These are phyloP conservation scores for Amorphotheca resinae DNA, from an alignment of 495 filamentous ascomycete species.

Conservation along the genomic window DNA sequence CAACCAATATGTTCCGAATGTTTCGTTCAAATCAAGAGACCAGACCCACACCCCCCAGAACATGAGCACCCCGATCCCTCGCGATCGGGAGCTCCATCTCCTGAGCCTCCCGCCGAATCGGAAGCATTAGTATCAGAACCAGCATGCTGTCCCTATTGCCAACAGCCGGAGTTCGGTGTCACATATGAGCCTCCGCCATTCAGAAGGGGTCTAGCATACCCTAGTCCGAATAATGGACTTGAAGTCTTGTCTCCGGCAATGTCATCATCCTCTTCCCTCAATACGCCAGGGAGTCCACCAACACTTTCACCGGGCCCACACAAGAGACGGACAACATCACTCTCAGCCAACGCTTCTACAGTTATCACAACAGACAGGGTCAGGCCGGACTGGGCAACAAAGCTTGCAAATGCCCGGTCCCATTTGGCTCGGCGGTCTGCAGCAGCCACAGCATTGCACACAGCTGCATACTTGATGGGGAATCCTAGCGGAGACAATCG, in stretches of 20 bases:
- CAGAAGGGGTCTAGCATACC: constrained; percentile 68
- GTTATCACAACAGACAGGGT: constrained; percentile 89
- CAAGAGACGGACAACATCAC: constrained; percentile 60
- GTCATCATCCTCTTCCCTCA: constrained; percentile 44
- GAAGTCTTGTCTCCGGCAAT: constrained; percentile 51
- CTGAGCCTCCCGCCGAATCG: constrained; percentile 39
- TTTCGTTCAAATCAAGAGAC: constrained; percentile 96
- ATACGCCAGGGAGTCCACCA: constrained; percentile 23
- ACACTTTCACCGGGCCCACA: constrained; percentile 13
- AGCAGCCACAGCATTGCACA: constrained; percentile 87
- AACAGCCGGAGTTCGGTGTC: constrained; percentile 86
- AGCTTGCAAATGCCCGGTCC: constrained; percentile 70
- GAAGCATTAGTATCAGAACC: constrained; percentile 76
- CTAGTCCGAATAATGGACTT: constrained; percentile 26
- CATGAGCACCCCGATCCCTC: constrained; percentile 49
- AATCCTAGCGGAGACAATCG: constrained; percentile 32
- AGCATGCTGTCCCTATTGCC: constrained; percentile 91
- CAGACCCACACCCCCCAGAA: constrained; percentile 91
- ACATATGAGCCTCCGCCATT: constrained; percentile 85
- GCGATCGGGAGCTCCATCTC: constrained; percentile 30
- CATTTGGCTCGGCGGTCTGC: constrained; percentile 80
- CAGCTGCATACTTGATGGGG: constrained; percentile 86
- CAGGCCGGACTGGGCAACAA: constrained; percentile 88
- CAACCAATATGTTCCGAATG: constrained; percentile 97
- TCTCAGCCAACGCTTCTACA: constrained; percentile 64